These are phyloP conservation scores for Hyphopichia homilentoma DNA, from an alignment of 805 yeast genomes.

Conservation along the genomic window DNA sequence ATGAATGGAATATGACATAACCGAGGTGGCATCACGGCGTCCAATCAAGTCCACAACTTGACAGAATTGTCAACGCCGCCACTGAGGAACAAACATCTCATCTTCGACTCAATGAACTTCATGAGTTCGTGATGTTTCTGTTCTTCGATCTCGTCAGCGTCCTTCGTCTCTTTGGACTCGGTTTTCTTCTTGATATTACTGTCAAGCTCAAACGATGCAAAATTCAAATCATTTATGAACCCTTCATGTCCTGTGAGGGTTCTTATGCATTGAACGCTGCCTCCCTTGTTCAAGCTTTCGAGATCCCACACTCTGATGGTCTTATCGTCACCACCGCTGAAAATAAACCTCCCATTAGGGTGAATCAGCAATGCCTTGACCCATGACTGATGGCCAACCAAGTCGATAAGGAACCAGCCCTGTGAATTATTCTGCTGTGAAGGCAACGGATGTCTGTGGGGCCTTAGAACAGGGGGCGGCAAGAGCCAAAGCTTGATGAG, in stretches of 20 bases:
- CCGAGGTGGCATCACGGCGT: not conserved
- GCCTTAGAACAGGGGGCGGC: slow-evolving; percentile 60
- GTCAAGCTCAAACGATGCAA: slow-evolving; percentile 41
- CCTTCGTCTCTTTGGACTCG: slow-evolving; percentile 6
- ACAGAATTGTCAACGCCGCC: slow-evolving; percentile 60
- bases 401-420: slow-evolving; percentile 53
- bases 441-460: slow-evolving; percentile 56
- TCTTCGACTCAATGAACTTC: slow-evolving; percentile 36
- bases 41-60: slow-evolving; percentile 48
- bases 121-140: slow-evolving; percentile 21
- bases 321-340: slow-evolving; percentile 79
- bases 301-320: slow-evolving; percentile 74
- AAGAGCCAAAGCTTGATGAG: slow-evolving; percentile 70
- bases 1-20: not conserved
- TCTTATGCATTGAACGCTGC: slow-evolving; percentile 42
- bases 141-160: slow-evolving; percentile 17
- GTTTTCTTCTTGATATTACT: not conserved
- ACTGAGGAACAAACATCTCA: slow-evolving; percentile 62
- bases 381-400: slow-evolving; percentile 85
- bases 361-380: slow-evolving; percentile 66
- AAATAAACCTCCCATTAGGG: slow-evolving; percentile 68
- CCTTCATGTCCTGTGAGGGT: slow-evolving; percentile 66
- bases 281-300: slow-evolving; percentile 36
- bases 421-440: slow-evolving; percentile 48
- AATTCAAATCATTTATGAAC: slow-evolving; percentile 61